Base-by-base conservation (phyloP, 2,329 filamentous ascomycete species). In the Beauveria sp. region DNA sequence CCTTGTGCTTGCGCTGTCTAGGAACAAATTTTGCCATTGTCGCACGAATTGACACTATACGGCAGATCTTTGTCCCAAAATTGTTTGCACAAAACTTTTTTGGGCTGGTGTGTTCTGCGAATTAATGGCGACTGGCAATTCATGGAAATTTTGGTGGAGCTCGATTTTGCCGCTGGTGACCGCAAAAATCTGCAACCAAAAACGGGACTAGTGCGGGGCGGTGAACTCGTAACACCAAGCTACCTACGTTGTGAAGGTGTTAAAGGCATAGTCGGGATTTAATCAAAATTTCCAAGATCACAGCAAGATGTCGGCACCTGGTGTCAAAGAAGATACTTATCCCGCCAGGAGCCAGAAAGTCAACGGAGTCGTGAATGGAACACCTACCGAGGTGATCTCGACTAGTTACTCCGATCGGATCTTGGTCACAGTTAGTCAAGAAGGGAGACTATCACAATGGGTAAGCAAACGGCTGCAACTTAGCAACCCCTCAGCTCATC, bases 371-470 rank as follows among this genome's bases (percentile, higher is more conserved):
- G 84, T 97, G 63, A 84, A 87, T 64, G 86, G 85, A 34, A 73
- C 87, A 24, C 73, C 80, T 41, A 97, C 94, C 1, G 85, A 91
- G 65, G 87, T 90, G 40, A 86, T 85, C 44, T 81, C 82, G 12
- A 79, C 92, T 59, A 84, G 81, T 67, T 97, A 97, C 75, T 82
- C 87, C 9, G 94, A 97, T 81, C 96, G 91, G 75, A 91, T 99
- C 68, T 77, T 99, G 67, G 79, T 99, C 64, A 97, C 92, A 1
- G 82, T 97, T 63, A 90, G 90, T 0, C 94, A 97, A 76, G 84
- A 88, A 63, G 93, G 92, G 7, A 84, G 88, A 62, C 77, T 97
- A 52, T 89, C 90, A 22, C 94, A 97, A 80, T 99, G 94, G 94
- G 92, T 97, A 79, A 59, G 77, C 7, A 28, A 5, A 14, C 3